These are phyloP conservation scores for Talaromyces rugulosus DNA, from an alignment of 2,329 filamentous ascomycete genomes.

Conservation along the genomic window DNA sequence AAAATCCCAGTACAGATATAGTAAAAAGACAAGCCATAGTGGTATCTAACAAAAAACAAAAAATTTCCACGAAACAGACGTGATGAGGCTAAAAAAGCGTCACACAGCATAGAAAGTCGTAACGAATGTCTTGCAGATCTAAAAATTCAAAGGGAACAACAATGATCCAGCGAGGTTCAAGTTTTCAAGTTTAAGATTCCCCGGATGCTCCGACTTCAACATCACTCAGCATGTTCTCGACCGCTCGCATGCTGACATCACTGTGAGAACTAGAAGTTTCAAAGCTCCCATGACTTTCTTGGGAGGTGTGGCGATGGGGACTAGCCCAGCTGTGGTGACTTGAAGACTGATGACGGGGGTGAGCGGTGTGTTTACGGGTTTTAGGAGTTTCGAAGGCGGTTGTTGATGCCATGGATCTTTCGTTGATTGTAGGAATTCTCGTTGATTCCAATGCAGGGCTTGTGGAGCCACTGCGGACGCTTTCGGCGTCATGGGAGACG, in stretches of 20 bases:
- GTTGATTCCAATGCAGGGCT: conserved; percentile 8
- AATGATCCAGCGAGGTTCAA: not conserved
- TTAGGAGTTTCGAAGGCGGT: not conserved
- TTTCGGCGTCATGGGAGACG: conserved; percentile 26
- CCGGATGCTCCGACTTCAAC: conserved; percentile 30
- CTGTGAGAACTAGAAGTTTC: conserved; percentile 17
- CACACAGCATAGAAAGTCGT: not conserved
- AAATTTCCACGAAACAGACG: not conserved
- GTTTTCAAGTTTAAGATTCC: conserved; percentile 12
- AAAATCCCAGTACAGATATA: not conserved
- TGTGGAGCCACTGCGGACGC: conserved; percentile 19
- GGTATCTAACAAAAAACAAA: not conserved
- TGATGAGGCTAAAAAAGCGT: not conserved
- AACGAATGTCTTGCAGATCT: not conserved
- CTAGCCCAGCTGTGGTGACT: conserved; percentile 28
- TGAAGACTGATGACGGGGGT: not conserved
- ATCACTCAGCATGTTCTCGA: conserved; percentile 30
- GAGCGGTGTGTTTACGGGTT: not conserved
- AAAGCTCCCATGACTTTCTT: conserved; percentile 22
- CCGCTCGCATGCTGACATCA: conserved; percentile 20
- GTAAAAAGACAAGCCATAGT: not conserved
- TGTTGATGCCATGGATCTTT: conserved; percentile 7
- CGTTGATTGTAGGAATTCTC: conserved; percentile 7
- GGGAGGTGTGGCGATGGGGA: conserved; percentile 24
- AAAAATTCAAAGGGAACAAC: not conserved